Evolutionary conservation across 306 rosid species (phyloP).

Genomic region (Mimosa bimucronata): DNA sequence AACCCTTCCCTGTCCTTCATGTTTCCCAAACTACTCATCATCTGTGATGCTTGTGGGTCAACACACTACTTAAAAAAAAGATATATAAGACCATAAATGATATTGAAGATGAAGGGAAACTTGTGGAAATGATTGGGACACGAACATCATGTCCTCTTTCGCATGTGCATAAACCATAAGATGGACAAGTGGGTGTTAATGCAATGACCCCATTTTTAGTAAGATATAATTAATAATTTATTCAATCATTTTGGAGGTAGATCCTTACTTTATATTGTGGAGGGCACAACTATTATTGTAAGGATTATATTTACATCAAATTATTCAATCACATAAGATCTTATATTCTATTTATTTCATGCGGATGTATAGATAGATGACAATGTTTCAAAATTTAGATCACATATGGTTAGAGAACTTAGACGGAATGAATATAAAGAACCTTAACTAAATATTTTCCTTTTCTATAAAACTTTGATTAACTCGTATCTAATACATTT

Average conservation of each 20-base stretch:
- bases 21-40: not conserved
- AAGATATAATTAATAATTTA: not conserved
- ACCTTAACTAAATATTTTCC: no score
- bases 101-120: not conserved
- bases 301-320: no score
- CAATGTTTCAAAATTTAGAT: no score
- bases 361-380: no score
- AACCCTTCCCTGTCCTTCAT: not conserved
- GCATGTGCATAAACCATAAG: not conserved
- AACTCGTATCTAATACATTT: no score
- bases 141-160: not conserved
- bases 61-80: not conserved
- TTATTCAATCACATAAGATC: no score
- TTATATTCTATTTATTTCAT: no score
- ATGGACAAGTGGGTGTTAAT: not conserved
- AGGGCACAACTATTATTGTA: not conserved
- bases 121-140: conserved; percentile 2
- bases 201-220: not conserved
- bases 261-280: not conserved
- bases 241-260: not conserved
- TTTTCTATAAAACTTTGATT: no score
- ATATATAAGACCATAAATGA: not conserved
- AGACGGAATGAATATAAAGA: no score
- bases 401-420: no score
- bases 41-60: not conserved